Percentiles rank a stretch among this genome's conserved stretches.
Conservation (phyloP, 108 stramenopile species). For the Schizochytrium sp. region DNA sequence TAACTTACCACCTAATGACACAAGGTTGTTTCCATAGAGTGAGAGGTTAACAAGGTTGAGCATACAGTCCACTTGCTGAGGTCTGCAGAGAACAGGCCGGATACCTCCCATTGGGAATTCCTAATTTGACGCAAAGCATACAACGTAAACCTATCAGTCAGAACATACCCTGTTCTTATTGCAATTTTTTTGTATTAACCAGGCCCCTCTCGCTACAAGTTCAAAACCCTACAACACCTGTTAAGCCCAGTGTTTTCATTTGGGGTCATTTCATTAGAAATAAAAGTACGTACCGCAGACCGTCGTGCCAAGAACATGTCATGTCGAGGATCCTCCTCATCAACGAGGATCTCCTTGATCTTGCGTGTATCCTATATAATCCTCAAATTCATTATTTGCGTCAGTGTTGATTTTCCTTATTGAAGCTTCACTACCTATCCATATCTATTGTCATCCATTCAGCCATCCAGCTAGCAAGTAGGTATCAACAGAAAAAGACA, state of each 20-base stretch:
- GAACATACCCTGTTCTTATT: background rate
- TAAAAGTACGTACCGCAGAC: background rate
- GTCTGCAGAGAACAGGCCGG: background rate
- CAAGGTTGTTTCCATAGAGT: conserved; percentile 49
- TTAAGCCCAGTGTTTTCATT: no score
- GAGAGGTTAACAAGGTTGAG: conserved; percentile 27
- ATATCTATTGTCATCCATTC: background rate
- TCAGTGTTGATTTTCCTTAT: background rate
- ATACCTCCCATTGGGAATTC: conserved; percentile 3
- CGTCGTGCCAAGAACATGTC: conserved; percentile 38
- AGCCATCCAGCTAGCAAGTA: background rate
- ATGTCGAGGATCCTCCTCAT: background rate
- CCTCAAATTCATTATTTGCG: background rate
- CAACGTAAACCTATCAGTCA: background rate
- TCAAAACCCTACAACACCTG: background rate
- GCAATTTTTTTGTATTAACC: background rate
- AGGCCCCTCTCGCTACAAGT: background rate
- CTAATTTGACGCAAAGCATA: background rate
- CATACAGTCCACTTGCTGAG: background rate
- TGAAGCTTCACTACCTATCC: background rate
- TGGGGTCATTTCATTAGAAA: no score
- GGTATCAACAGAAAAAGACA: background rate
- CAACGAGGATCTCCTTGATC: conserved; percentile 44
- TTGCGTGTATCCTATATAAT: conserved; percentile 53
- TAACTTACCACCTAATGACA: background rate